Conservation (phyloP, 2,329 filamentous ascomycete genomes). For the Neonectria punicea region DNA sequence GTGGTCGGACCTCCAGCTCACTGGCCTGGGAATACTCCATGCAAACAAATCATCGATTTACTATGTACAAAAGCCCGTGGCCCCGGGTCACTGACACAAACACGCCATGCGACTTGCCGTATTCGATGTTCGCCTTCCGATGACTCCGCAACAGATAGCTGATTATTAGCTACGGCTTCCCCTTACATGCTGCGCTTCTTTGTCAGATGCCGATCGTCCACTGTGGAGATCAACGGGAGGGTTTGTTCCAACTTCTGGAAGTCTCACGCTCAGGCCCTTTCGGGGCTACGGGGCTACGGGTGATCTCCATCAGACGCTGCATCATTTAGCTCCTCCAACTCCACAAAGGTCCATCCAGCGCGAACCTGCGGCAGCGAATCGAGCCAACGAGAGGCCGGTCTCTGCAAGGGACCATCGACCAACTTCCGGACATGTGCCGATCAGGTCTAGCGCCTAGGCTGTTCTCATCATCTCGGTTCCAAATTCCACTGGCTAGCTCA, state of each 20-base stretch:
- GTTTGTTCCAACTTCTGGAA: slow-evolving; percentile 9
- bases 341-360: slow-evolving; percentile 3
- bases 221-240: neutral
- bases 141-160: neutral
- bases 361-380: slow-evolving; percentile 1
- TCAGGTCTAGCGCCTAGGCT: neutral
- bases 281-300: slow-evolving; percentile 2
- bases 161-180: neutral
- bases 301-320: neutral
- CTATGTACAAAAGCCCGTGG: neutral
- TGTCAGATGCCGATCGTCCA: neutral
- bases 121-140: neutral
- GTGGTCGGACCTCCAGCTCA: neutral
- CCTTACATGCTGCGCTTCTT: neutral
- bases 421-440: neutral
- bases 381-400: neutral
- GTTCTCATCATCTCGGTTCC: neutral
- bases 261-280: neutral
- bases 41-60: neutral
- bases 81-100: neutral
- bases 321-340: neutral
- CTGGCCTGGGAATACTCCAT: neutral
- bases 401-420: neutral
- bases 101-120: neutral
- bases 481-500: neutral